A percentile compares a stretch with the other conserved stretches of the same genome.
Evolutionary conservation across 768 basidiomycete species (phyloP).

Genomic region (Calvatia gigantea): DNA sequence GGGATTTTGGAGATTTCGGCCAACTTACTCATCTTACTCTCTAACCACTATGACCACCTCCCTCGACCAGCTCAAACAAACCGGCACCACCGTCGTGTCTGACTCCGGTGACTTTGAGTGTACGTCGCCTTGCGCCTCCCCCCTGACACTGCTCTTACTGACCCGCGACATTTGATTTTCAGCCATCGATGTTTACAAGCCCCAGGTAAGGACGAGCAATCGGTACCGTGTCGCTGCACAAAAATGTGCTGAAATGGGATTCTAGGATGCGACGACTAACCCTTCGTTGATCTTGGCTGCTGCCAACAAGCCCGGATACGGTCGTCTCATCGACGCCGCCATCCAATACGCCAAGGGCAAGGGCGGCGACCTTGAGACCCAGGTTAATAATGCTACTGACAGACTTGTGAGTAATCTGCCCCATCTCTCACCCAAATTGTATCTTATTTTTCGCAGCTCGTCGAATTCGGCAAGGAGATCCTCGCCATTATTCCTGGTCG

Average conservation of each 20-base stretch:
- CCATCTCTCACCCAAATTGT: neutral
- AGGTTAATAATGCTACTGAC: constrained; percentile 81
- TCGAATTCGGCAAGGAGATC: constrained; percentile 97
- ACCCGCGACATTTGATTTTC: constrained; percentile 20
- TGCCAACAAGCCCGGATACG: constrained; percentile 85
- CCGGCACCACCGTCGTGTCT: constrained; percentile 94
- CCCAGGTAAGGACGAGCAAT: constrained; percentile 51
- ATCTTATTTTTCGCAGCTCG: constrained; percentile 52
- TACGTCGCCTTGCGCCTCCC: constrained; percentile 22
- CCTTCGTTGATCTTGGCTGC: constrained; percentile 94
- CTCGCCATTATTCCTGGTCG: constrained; percentile 94
- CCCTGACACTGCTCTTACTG: constrained; percentile 13
- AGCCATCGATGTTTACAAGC: constrained; percentile 97
- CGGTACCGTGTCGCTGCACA: neutral
- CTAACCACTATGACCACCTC: constrained; percentile 68
- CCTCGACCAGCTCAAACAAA: constrained; percentile 81
- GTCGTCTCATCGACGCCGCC: constrained; percentile 73
- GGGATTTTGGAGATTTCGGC: too few relatives aligned
- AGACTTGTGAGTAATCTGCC: constrained; percentile 63
- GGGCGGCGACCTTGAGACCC: constrained; percentile 70
- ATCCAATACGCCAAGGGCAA: constrained; percentile 75
- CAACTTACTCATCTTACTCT: too few relatives aligned
- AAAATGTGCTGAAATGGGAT: neutral
- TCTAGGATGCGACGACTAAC: constrained; percentile 95
- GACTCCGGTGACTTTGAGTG: constrained; percentile 97